Evolutionary conservation across 225 moss, liverwort and hornwort species (phyloP), one percentile per base, ranked within the genome.

Genomic region (Climacium dendroides): DNA sequence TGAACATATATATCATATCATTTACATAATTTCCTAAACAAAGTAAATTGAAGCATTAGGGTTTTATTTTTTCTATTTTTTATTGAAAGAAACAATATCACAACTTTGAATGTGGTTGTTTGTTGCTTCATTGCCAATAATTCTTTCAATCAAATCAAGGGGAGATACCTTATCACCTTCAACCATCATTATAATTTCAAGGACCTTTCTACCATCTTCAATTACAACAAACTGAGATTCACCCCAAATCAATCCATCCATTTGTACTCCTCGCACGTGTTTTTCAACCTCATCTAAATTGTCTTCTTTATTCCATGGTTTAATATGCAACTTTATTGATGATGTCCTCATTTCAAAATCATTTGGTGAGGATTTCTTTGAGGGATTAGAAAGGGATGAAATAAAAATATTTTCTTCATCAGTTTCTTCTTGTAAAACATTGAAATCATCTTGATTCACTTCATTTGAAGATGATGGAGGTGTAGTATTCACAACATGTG

Each of bases 171-270:
- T 93, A 32, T 94, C 81, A 65, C 90, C 90, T 62, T 93, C 93
- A 81, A 94, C 88, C 2, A 81, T 92, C 93, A 97, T 93, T 54
- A 83, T 70, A 78, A 96, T 95, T 85, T 94, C 90, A 79, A 97
- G 82, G 57, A 93, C 94, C 83, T 83, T 92, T 37, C 74, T 91
- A 29, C 66, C 89, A 87, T 86, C 83, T 25, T 89, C 88, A 54
- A 86, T 80, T 8, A 70, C 57, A 74, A 93, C 67, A 66, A 91
- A 45, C 45, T 92, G 88, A 60, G 91, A 98, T 41, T 95, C 90
- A 80, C 89, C 92, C 96, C 96, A 98, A 32, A 67, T 74, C 75
- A 96, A 92, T n/a, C 98, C 96, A 1, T 94, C 90, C 87, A 92
- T 90, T 14, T 91, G 20, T 28, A 98, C 71, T 52, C 62, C 90